phyloP scores from a whole-genome alignment of 129 eudicot genomes.

The Artemisia annua region DNA sequence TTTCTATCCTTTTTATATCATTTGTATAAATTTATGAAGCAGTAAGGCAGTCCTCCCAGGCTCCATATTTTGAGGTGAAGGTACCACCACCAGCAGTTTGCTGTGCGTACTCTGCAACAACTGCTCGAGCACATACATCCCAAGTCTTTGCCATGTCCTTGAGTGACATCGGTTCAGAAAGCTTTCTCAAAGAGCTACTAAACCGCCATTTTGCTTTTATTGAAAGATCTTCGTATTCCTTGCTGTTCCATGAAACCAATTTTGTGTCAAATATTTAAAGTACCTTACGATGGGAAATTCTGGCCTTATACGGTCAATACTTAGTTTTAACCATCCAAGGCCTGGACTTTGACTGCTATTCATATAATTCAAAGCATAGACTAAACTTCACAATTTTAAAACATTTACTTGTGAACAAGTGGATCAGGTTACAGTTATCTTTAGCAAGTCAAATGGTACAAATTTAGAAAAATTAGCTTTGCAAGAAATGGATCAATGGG shows the following conservation, averaged over 20 bases:
- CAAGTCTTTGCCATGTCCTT: conserved; percentile 32
- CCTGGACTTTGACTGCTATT: background rate
- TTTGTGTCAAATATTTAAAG: conserved; percentile 3
- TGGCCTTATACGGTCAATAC: background rate
- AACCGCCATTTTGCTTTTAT: conserved; percentile 21
- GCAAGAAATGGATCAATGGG: no score
- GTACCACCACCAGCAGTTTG: conserved; percentile 37
- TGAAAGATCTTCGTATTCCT: conserved; percentile 33
- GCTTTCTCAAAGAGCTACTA: background rate
- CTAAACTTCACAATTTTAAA: no score
- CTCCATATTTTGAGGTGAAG: conserved; percentile 39
- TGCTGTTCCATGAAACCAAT: conserved; percentile 7
- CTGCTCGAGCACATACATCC: conserved; percentile 41
- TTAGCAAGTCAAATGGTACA: no score
- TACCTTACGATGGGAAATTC: background rate
- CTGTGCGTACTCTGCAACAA: conserved; percentile 31
- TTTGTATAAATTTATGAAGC: conserved; percentile 36
- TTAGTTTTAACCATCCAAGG: background rate
- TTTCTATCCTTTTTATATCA: background rate
- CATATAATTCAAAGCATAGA: background rate
- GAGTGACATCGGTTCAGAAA: conserved; percentile 22
- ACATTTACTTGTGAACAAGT: no score
- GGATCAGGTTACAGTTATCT: no score
- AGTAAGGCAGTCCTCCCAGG: conserved; percentile 40
- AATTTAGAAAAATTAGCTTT: no score